Base-by-base conservation (phyloP, 2,329 filamentous ascomycete species). In the Neonectria ditissima region DNA sequence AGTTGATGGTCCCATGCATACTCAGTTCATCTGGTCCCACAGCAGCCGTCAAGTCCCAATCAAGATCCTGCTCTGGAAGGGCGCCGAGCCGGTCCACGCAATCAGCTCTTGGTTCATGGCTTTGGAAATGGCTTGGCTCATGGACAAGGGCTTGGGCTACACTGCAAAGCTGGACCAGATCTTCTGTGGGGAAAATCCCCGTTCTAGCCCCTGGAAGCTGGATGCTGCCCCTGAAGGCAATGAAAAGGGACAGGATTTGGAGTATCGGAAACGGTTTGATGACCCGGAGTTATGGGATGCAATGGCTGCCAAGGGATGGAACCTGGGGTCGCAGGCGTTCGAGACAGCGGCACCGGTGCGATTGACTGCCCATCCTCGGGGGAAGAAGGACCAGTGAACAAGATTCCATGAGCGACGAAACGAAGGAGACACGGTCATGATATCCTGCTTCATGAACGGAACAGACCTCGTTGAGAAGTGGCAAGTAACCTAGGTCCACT, bases 101-200 rank as follows among this genome's bases (percentile, higher is more conserved):
- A 69, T 80, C 2, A 65, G 70, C 18, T 77, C 78, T 1, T 82
- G 80, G 80, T 79, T 79, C 37, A 69, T 69, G 60, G 77, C 78
- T 18, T 71, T 81, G 73, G 75, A 80, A 45, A 73, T 77, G 16
- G 78, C 78, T 2, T 80, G 77, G 77, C 57, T 70, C 2, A 75
- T 76, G 72, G 62, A 71, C 1, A 63, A 70, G 39, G 61, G 64
- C 5, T 56, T 43, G 45, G 69, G 56, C 9, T 76, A 71, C 57
- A 72, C 66, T 5, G 63, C 59, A 20, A 65, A 66, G 52, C 54
- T 70, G 26, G 66, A 71, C 14, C 55, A 43, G 16, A 63, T 71
- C 43, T 70, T 71, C 37, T 57, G 64, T 28, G 63, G 59, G 2
- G 16, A 61, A 1, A 22, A 28, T 2, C 62, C 60, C 1, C 55